Base-by-base conservation (phyloP, 345 rosid genomes). In the Boechera divaricarpa region DNA sequence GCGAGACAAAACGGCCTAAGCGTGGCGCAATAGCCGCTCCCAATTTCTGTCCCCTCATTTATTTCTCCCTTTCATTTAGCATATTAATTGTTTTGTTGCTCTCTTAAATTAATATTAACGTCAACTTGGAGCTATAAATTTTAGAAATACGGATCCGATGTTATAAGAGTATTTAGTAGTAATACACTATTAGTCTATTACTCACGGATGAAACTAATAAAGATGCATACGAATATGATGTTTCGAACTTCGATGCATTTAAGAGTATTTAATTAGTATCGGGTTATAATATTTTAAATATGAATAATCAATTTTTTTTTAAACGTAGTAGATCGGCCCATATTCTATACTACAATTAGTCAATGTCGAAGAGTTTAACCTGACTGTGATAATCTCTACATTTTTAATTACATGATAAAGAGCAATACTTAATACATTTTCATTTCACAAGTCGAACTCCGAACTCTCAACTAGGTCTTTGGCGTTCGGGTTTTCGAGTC, bases 1-100 rank as follows among this genome's bases (percentile, higher is more conserved):
- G 63, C 75, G 80, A 72, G 87, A 86, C 89, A 83, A 81, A 85
- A 77, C 77, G 85, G 77, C 77, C 79, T 74, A 83, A 78, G 73
- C 61, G 80, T 77, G 84, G 83, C 79, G 66, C 80, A 67, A 45
- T 79, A 69, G 85, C 84, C 76, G 80, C 79, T 67, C 83, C 83
- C 78, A 61, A 74, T 64, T 82, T 81, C 8, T 83, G 83, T 76
- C 86, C 74, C 71, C 85, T 79, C 86, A 86, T 84, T 86, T 73
- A 87, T 73, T 86, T 45, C 65, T 26, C 51, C 33, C 21, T 44
- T 6, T n/a, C 12, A 6, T 63, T 63, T 62, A 1, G 2, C 0
- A 45, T 45, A 56, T 49, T 21, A 21, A 21, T 21, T 28, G 39
- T 31, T 12, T 15, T 67, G 18, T n/a, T 57, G 42, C 13, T 38